Evolutionary conservation across 805 yeast species (phyloP).

Genomic region (Metschnikowia similis): DNA sequence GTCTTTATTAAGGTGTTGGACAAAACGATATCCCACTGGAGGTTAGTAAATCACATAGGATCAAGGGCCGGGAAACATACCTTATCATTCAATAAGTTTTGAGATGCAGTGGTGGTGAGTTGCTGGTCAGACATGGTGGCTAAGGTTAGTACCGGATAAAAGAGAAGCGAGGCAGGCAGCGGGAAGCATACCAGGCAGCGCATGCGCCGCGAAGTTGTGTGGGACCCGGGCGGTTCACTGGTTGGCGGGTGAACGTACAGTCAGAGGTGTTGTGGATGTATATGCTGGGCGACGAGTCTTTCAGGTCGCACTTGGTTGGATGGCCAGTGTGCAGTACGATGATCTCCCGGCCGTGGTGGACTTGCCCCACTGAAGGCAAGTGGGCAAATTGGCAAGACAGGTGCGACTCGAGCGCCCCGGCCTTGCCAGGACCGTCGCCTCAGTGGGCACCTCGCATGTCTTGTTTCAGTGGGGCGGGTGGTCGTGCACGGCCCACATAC

Average conservation of each 20-base stretch:
- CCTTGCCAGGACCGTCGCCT: too few species aligned
- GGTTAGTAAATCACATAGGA: slow-evolving; percentile 13
- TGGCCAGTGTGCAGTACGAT: slow-evolving; percentile 8
- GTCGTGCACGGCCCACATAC: neutral
- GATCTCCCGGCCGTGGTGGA: neutral
- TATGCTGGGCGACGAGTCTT: slow-evolving; percentile 5
- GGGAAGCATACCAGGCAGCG: too few species aligned
- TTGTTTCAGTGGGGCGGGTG: neutral
- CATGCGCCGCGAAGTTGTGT: too few species aligned
- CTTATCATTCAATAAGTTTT: slow-evolving; percentile 59
- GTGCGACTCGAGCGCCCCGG: too few species aligned
- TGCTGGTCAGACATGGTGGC: slow-evolving; percentile 29
- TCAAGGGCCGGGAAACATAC: slow-evolving; percentile 19
- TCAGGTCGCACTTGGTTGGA: slow-evolving; percentile 13
- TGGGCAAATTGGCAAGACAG: neutral
- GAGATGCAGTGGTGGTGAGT: slow-evolving; percentile 39
- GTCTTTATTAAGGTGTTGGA: slow-evolving; percentile 93
- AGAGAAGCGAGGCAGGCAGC: neutral
- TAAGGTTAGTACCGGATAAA: slow-evolving; percentile 1
- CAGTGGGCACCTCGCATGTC: too few species aligned
- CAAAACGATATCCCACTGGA: slow-evolving; percentile 86
- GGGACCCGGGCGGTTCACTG: neutral
- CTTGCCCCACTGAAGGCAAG: neutral
- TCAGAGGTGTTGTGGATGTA: neutral
- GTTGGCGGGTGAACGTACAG: slow-evolving; percentile 1